These are phyloP conservation scores for Diplodia seriata DNA, from an alignment of 2,329 filamentous ascomycete species.

Conservation along the genomic window DNA sequence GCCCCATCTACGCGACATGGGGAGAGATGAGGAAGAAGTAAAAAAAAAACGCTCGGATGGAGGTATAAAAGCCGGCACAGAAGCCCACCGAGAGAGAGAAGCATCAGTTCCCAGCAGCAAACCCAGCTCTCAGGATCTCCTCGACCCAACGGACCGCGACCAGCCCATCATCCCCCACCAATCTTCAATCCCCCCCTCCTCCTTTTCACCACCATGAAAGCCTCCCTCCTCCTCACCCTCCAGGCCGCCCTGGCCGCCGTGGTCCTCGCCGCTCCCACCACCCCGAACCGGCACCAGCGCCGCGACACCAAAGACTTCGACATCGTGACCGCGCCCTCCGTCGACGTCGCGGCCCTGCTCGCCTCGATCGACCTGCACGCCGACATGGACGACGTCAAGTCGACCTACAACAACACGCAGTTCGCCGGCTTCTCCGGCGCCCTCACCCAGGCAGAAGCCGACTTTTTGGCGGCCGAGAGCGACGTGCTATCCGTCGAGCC, in stretches of 20 bases:
- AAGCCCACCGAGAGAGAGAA: background rate
- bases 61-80: background rate
- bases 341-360: constrained; percentile 5
- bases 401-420: constrained; percentile 30
- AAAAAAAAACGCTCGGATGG: background rate
- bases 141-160: background rate
- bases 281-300: background rate
- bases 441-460: constrained; percentile 11
- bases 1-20: constrained; percentile 3
- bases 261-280: constrained; percentile 19
- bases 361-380: constrained; percentile 16
- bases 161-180: background rate
- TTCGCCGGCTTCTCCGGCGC: constrained; percentile 28
- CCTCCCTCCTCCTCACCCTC: constrained; percentile 13
- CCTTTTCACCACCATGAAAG: background rate
- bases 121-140: constrained; percentile 2
- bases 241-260: background rate
- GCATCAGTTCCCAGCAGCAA: constrained; percentile 5
- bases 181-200: too few species aligned
- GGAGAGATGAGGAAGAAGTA: too few species aligned
- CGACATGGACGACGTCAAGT: constrained; percentile 17
- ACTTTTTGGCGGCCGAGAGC: constrained; percentile 13
- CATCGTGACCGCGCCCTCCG: background rate
- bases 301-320: constrained; percentile 26
- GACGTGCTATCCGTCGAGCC: constrained; percentile 11